These are phyloP conservation scores for Alternaria sp. DNA, from an alignment of 2,329 filamentous ascomycete species.

Conservation along the genomic window DNA sequence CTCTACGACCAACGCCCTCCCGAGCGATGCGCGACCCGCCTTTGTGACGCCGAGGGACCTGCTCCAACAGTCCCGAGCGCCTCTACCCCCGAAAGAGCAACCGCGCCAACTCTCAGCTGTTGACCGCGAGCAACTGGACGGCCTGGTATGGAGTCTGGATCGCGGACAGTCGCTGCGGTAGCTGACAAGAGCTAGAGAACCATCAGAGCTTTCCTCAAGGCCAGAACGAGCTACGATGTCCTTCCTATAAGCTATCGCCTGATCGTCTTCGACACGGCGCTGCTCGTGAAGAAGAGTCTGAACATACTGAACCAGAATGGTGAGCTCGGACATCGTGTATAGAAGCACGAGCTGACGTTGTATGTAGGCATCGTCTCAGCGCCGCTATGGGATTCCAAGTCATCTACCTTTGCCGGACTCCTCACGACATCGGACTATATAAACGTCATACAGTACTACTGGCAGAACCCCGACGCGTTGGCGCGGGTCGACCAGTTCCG, in stretches of 20 bases:
- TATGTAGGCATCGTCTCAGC: conserved; percentile 89
- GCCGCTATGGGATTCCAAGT: conserved; percentile 93
- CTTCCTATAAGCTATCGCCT: conserved; percentile 94
- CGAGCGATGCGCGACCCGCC: conserved; percentile 21
- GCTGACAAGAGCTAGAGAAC: conserved; percentile 62
- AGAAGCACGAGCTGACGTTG: conserved; percentile 16
- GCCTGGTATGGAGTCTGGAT: conserved; percentile 65
- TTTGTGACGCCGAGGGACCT: conserved; percentile 33
- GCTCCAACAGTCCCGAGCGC: conserved; percentile 18
- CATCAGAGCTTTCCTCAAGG: conserved; percentile 94
- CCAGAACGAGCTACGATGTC: conserved; percentile 97
- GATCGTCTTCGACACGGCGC: conserved; percentile 91
- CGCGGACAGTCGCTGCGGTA: neutral
- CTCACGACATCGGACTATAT: conserved; percentile 97
- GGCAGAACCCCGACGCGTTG: conserved; percentile 90
- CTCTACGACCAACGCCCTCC: conserved; percentile 27
- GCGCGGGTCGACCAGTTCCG: conserved; percentile 92
- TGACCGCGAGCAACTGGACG: conserved; percentile 79
- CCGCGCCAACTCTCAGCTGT: conserved; percentile 60
- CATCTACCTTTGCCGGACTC: conserved; percentile 90
- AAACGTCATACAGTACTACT: conserved; percentile 99
- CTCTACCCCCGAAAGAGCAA: conserved; percentile 38
- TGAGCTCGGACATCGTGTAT: conserved; percentile 48
- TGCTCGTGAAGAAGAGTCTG: conserved; percentile 96
- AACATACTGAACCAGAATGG: conserved; percentile 96